Conservation (phyloP, 768 basidiomycete species). For the Cubamyces sp. region DNA sequence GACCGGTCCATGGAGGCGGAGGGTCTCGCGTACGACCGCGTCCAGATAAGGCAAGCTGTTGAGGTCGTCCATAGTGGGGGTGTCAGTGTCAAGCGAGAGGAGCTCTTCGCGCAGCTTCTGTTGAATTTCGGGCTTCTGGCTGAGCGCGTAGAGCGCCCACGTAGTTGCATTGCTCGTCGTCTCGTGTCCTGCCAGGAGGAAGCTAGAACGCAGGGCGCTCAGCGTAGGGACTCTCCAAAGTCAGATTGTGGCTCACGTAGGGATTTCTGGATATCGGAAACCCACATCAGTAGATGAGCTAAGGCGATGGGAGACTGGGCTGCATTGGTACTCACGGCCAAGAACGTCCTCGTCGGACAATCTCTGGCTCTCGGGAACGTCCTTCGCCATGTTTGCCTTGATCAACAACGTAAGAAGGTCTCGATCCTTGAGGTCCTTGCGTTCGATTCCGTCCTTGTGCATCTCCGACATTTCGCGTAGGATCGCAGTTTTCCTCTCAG, state of each 20-base stretch:
- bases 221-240: background rate
- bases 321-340: slow-evolving; percentile 43
- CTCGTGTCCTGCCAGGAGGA: slow-evolving; percentile 45
- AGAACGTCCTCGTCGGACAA: slow-evolving; percentile 68
- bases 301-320: background rate
- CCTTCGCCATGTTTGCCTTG: slow-evolving; percentile 65
- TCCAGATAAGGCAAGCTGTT: slow-evolving; percentile 73
- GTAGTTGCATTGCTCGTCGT: slow-evolving; percentile 43
- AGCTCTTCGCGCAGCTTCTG: slow-evolving; percentile 45
- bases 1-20: slow-evolving; percentile 61
- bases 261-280: slow-evolving; percentile 24
- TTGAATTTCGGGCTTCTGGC: slow-evolving; percentile 41
- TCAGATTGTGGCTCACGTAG: slow-evolving; percentile 21
- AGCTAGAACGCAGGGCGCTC: slow-evolving; percentile 8
- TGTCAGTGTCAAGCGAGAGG: slow-evolving; percentile 43
- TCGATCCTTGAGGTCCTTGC: slow-evolving; percentile 40
- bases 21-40: slow-evolving; percentile 59
- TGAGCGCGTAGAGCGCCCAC: slow-evolving; percentile 46
- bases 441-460: slow-evolving; percentile 38
- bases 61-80: slow-evolving; percentile 71
- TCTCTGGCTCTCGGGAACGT: slow-evolving; percentile 55
- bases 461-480: slow-evolving; percentile 22
- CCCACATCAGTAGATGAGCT: background rate
- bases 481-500: slow-evolving; percentile 37
- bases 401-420: slow-evolving; percentile 66